Evolutionary conservation across 192 early-diverging fungal species (phyloP), one percentile per base, ranked within the genome.

Genomic region (Coemansia guatemalensis): DNA sequence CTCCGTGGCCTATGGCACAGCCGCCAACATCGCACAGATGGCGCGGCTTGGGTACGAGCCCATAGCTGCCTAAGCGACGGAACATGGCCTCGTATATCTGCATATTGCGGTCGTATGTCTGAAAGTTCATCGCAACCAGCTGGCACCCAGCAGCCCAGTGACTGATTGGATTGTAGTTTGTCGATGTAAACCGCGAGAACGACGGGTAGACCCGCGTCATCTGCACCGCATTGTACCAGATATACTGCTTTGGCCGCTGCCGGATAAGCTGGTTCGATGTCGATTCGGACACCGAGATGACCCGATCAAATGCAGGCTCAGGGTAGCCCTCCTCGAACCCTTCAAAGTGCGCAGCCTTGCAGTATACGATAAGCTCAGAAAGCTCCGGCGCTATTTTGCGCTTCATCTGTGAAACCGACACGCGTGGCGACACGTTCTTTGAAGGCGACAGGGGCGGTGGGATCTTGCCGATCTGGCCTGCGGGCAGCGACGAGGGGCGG

Each of bases 91-190:
- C 74, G 73, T 94, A 91, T 44, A 97, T 75, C 68, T 93, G 87
- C 89, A 93, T 89, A 48, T 87, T 84, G 52, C 82, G 75, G 68
- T 94, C 94, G 64, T 83, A 80, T 8, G 85, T 94, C 61, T 97
- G 95, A 58, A 86, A 93, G 75, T 97, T 97, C 62, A 97, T 68
- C 2, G 95, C 93, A 2, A 94, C 94, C 82, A 97, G 80, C 74
- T 95, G 94, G 30, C 81, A 85, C 3, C 95, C 95, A 11, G 68
- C 75, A 12, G 74, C 78, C 95, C 95, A 97, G 67, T 92, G 88
- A 8, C 83, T 75, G 24, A 90, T 81, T 2, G 95, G 95, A 61
- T 95, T 90, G 64, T 85, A 93, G 74, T 96, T 96, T 48, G 88
- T 84, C 17, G 89, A 92, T 33, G 71, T 88, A 54, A 96, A 75